Evolutionary conservation across 2,329 filamentous ascomycete genomes (phyloP), one percentile per base, ranked within the genome.

Genomic region (Cadophora luteo-olivacea): DNA sequence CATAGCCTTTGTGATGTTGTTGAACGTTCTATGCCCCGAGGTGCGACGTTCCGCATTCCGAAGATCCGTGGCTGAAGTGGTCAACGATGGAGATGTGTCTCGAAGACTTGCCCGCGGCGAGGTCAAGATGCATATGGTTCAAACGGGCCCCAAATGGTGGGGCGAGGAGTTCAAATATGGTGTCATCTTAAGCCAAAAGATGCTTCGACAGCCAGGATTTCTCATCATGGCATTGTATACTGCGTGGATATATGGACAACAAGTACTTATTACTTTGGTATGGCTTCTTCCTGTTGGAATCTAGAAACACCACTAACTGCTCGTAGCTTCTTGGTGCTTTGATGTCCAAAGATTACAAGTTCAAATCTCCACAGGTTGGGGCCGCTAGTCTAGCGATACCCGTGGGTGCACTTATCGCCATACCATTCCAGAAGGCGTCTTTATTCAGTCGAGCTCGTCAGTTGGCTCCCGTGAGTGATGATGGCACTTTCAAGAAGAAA

Each of bases 241-340:
- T 16, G 89, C 86, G 7, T 94, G 92, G 92, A 91, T 93, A 57
- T 93, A 94, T 77, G 90, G 90, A 2, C 90, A 94, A 75, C 84
- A 93, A 1, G 90, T 92, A 5, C 82, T 94, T 65, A 84, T 93
- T 68, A 91, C 94, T 69, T 83, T 92, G 67, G 84, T 93, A 68
- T 80, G 83, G 16, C 2, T 65, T 52, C 36, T 29, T n/a, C n/a
- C n/a, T n/a, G n/a, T 41, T 51, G 67, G 24, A 63, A 48, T 57
- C 67, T 73, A 29, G 29, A 24, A 1, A 51, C 11, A 60, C 45
- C 75, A 25, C 69, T 74, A 66, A 68, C 61, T 16, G 52, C n/a
- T 36, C 19, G 38, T 68, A 87, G 84, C 81, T 89, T 19, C 83
- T 94, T 5, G 91, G 91, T 19, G 90, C 91, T 5, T 80, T 94